phyloP scores from a whole-genome alignment of 1,139 yeast species.

The Saccharomyces hybrid region DNA sequence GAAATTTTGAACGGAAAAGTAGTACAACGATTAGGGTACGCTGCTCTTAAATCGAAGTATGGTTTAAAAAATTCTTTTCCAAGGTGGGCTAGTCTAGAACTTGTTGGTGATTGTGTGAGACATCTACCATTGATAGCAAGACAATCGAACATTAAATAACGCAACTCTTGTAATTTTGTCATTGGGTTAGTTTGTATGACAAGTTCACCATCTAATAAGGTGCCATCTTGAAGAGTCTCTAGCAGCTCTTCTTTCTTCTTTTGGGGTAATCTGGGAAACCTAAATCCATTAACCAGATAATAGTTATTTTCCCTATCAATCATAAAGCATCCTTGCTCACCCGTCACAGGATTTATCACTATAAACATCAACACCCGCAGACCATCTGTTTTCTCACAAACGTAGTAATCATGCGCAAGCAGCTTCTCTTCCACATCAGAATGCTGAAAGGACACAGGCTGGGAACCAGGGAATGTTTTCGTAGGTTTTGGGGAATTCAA shows the following conservation, averaged over 20 bases:
- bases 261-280: constrained; percentile 62
- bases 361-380: constrained; percentile 68
- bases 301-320: constrained; percentile 87
- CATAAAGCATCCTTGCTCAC: constrained; percentile 67
- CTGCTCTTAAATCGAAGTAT: constrained; percentile 57
- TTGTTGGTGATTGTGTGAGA: constrained; percentile 61
- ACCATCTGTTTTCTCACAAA: constrained; percentile 96
- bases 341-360: constrained; percentile 58
- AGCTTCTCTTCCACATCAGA: constrained; percentile 61
- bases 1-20: constrained; percentile 81
- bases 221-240: constrained; percentile 67
- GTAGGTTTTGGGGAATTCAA: constrained; percentile 39
- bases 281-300: constrained; percentile 71
- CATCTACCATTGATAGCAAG: constrained; percentile 72
- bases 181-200: constrained; percentile 47
- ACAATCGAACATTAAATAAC: constrained; percentile 88
- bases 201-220: constrained; percentile 88
- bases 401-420: constrained; percentile 63
- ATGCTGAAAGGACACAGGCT: constrained; percentile 86
- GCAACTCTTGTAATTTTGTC: constrained; percentile 52
- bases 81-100: constrained; percentile 79
- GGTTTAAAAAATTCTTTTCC: constrained; percentile 81
- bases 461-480: constrained; percentile 72
- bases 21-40: constrained; percentile 64
- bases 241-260: constrained; percentile 38